Evolutionary conservation across 2,329 filamentous ascomycete genomes (phyloP).

Genomic region (Arthrobotrys sphaeroides): DNA sequence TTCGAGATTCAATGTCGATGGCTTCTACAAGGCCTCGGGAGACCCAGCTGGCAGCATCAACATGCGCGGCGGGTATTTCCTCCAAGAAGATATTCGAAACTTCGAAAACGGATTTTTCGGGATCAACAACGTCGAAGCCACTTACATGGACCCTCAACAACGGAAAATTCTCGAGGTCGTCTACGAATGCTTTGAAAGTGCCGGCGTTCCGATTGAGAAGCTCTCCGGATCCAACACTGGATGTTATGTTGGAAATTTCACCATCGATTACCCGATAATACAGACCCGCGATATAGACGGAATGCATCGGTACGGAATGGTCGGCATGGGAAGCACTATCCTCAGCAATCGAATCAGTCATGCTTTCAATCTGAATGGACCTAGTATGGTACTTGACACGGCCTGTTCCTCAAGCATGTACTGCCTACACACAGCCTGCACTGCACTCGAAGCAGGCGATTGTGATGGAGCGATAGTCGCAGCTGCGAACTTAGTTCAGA

Average conservation of each 20-base stretch:
- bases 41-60: neutral
- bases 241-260: slow-evolving; percentile 26
- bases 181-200: slow-evolving; percentile 84
- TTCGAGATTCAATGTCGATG: slow-evolving; percentile 23
- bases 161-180: slow-evolving; percentile 78
- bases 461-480: slow-evolving; percentile 60
- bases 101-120: slow-evolving; percentile 87
- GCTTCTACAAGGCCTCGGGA: slow-evolving; percentile 15
- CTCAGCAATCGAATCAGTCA: slow-evolving; percentile 62
- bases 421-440: slow-evolving; percentile 67
- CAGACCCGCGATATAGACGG: slow-evolving; percentile 60
- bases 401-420: slow-evolving; percentile 70
- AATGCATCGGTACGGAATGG: slow-evolving; percentile 59
- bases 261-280: slow-evolving; percentile 8
- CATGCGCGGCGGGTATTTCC: slow-evolving; percentile 56
- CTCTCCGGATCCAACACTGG: slow-evolving; percentile 52
- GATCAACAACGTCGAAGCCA: slow-evolving; percentile 83
- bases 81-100: slow-evolving; percentile 76
- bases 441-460: slow-evolving; percentile 64
- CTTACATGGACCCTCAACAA: slow-evolving; percentile 81
- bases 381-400: slow-evolving; percentile 64
- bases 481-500: slow-evolving; percentile 61
- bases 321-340: slow-evolving; percentile 62
- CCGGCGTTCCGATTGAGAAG: slow-evolving; percentile 67
- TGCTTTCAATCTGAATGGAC: slow-evolving; percentile 19